A percentile compares a stretch with the other conserved stretches of the same genome.
phyloP scores from a whole-genome alignment of 129 eudicot species.

The Pulicaria dysenterica region DNA sequence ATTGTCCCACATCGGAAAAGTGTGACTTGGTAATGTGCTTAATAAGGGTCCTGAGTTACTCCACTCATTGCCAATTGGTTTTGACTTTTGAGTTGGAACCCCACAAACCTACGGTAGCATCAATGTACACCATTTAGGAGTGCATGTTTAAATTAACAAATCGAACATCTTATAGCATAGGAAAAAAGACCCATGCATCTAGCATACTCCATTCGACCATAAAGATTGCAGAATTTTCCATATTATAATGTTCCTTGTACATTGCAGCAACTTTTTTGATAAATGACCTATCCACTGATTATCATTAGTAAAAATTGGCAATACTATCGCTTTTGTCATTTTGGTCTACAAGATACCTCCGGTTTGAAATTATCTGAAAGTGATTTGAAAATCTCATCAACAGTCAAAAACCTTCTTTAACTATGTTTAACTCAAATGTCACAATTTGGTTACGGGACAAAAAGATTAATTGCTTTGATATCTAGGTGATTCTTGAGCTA shows the following conservation, averaged over 20 bases:
- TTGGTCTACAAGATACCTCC: conserved; percentile 21
- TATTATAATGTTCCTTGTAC: background rate
- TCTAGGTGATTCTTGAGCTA: conserved; percentile 13
- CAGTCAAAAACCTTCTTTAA: conserved; percentile 19
- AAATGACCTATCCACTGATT: conserved; percentile 5
- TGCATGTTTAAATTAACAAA: background rate
- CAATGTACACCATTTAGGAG: conserved; percentile 1
- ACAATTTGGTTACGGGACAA: background rate
- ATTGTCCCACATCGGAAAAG: too few relatives aligned
- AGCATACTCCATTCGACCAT: conserved; percentile 1
- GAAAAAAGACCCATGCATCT: background rate
- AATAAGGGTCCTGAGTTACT: too few relatives aligned
- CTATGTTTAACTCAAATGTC: background rate
- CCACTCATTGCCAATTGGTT: too few relatives aligned
- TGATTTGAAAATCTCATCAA: background rate
- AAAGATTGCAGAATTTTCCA: background rate
- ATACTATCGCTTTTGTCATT: background rate
- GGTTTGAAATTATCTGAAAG: background rate
- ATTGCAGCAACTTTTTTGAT: background rate
- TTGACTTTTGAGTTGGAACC: too few relatives aligned
- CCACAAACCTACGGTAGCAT: background rate
- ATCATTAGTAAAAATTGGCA: background rate
- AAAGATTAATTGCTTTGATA: background rate
- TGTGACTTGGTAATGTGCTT: too few relatives aligned
- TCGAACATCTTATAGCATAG: conserved; percentile 8